Base-by-base conservation (phyloP, 768 basidiomycete species). In the Macrolepiota fuliginosa region DNA sequence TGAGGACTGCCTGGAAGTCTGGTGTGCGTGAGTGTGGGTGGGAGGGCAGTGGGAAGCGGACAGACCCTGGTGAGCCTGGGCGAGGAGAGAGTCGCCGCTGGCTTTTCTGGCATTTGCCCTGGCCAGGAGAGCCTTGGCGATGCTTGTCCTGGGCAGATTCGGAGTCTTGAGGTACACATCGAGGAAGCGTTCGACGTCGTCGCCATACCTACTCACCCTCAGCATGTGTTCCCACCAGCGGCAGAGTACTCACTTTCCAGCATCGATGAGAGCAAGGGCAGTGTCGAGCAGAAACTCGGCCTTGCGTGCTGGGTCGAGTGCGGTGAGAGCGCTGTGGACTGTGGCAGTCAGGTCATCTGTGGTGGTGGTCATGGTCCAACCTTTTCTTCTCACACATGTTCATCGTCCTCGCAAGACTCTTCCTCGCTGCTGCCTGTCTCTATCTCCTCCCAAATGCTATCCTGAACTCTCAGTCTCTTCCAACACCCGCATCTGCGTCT, bases 151-250 rank as follows among this genome's bases (percentile, higher is more conserved):
- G 24, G 82, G 71, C 15, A 90, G 70, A 52, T 83, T 80, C 0
- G 87, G 86, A 15, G 86, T 88, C 58, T 79, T 76, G 50, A 90
- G 69, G 67, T 87, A 89, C 17, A 88, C 84, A 15, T 90, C 87
- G 25, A 89, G 67, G 67, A 86, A 88, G 51, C 79, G 82, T 70
- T 88, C 87, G 27, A 88, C 87, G 29, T 86, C 81, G 42, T 77
- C 73, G 15, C 85, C 86, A 74, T 87, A 88, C 66, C 87, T 89
- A 63, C 32, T 54, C 36, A 25, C 7, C 37, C 25, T 32, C 61
- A 50, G 40, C 17, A 39, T 5, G 56, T 19, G 1, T 3, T 19
- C 19, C 53, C 45, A 42, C 56, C 22, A 49, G 36, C 59, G 50
- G 51, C 36, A 47, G 36, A 32, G 5, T 12, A 73, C 82, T 68